Evolutionary conservation across 2,329 filamentous ascomycete genomes (phyloP), one percentile per base, ranked within the genome.

Genomic region (Dactylellina drechsleri): DNA sequence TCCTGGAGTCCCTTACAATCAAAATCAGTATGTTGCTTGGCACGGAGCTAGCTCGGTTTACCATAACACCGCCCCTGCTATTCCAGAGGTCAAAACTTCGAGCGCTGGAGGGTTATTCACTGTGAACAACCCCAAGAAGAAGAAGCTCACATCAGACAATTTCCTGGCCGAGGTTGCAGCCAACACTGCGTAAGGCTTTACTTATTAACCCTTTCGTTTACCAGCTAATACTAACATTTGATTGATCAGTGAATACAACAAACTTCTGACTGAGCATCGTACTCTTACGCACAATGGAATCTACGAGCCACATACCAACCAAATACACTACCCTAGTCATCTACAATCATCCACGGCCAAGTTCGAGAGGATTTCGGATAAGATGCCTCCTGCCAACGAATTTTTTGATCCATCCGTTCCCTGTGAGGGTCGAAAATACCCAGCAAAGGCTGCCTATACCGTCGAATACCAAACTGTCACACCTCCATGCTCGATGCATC

Each of bases 11-110:
- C 86, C 89, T n/a, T 99, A 99, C 85, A 97, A 99, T 85, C 93
- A 94, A 83, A 99, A 99, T 81, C 93, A 97, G 82, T 99, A 97
- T 80, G 95, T 99, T 28, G 95, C 95, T 28, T 99, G 95, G 95
- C 93, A 97, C 81, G 95, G 95, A 58, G 95, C 95, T 56, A 98
- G 94, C 81, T 90, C 92, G 45, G 95, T 99, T 23, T 99, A 99
- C 81, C 93, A 98, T 81, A 92, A 91, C 12, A 90, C 89, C 67
- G 89, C 85, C 74, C 91, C 91, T 68, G 96, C 96, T 82, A 85
- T 84, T 40, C 82, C 88, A 6, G 91, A 93, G 78, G 87, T 87
- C 77, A 97, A 96, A 36, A 50, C 64, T 8, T 75, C 71, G 8
- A 57, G 64, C 23, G 36, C 45, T 16, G 71, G 71, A 41, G 71